Evolutionary conservation across 2,329 filamentous ascomycete species (phyloP).

Genomic region (Acrocalymma vagum): DNA sequence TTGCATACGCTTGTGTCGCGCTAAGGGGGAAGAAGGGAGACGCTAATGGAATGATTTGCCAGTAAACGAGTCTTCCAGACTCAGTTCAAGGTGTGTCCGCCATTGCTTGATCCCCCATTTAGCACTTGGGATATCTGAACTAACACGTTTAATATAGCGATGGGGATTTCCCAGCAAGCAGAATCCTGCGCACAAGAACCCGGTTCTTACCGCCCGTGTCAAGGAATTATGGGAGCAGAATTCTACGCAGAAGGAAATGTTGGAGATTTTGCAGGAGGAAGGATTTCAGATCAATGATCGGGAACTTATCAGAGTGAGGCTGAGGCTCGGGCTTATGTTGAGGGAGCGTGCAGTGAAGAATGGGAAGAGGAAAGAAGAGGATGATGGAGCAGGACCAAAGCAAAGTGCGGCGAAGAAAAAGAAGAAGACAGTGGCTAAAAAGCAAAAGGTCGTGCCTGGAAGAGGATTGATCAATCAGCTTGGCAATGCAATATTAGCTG

Average conservation of each 20-base stretch:
- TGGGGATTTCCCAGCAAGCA: slow-evolving; percentile 84
- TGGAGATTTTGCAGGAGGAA: slow-evolving; percentile 73
- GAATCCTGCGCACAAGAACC: slow-evolving; percentile 75
- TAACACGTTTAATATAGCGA: slow-evolving; percentile 48
- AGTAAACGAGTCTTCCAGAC: slow-evolving; percentile 80
- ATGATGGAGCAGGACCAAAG: slow-evolving; percentile 10
- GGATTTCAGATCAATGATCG: slow-evolving; percentile 77
- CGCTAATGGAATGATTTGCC: slow-evolving; percentile 18
- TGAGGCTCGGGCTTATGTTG: slow-evolving; percentile 73
- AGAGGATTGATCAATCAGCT: slow-evolving; percentile 35
- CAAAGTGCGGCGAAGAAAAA: slow-evolving; percentile 8
- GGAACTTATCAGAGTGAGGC: slow-evolving; percentile 74
- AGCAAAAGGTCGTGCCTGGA: slow-evolving; percentile 18
- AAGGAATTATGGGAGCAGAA: slow-evolving; percentile 83
- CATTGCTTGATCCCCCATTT: not conserved
- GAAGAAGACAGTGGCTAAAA: slow-evolving; percentile 22
- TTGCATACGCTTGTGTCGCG: not conserved
- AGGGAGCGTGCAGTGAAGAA: slow-evolving; percentile 61
- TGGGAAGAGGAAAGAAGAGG: slow-evolving; percentile 53
- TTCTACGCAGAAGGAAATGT: slow-evolving; percentile 75
- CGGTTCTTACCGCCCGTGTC: slow-evolving; percentile 71
- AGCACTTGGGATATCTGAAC: not conserved
- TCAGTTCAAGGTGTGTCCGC: slow-evolving; percentile 66
- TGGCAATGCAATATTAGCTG: slow-evolving; percentile 35
- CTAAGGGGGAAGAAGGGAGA: not conserved